phyloP scores from a whole-genome alignment of 1,284 basidiomycete species.

The Coniferiporia weirii region DNA sequence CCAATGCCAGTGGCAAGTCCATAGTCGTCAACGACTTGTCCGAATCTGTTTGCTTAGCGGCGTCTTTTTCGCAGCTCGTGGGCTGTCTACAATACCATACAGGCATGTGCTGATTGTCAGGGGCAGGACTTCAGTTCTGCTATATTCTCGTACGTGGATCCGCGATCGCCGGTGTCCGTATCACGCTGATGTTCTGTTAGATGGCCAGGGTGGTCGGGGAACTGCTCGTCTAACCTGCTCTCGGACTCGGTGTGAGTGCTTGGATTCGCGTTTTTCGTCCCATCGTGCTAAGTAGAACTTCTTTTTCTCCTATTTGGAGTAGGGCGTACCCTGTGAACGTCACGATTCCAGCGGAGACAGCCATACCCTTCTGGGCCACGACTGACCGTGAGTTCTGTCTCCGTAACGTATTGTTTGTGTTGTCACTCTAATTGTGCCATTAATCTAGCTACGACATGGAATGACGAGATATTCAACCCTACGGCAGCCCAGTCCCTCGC shows the following conservation, averaged over 20 bases:
- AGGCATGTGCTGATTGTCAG: conserved; percentile 16
- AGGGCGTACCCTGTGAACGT: neutral
- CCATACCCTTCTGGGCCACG: conserved; percentile 17
- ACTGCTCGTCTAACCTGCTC: conserved; percentile 8
- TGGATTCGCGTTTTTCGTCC: neutral
- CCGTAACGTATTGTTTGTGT: neutral
- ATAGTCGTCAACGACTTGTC: neutral
- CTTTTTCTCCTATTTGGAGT: conserved; percentile 3
- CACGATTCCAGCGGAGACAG: conserved; percentile 14
- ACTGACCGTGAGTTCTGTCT: conserved; percentile 12
- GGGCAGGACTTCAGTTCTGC: neutral
- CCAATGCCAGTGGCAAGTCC: conserved; percentile 1
- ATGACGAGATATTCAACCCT: conserved; percentile 12
- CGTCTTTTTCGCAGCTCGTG: conserved; percentile 9
- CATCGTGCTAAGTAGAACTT: neutral
- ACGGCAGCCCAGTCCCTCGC: conserved; percentile 6
- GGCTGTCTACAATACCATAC: conserved; percentile 16
- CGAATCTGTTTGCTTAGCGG: neutral
- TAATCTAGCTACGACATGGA: conserved; percentile 13
- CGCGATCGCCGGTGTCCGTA: neutral
- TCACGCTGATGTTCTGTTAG: neutral
- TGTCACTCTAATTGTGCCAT: neutral
- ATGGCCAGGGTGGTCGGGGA: conserved; percentile 11
- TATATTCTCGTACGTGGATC: neutral
- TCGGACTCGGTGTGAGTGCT: conserved; percentile 5